Conservation (phyloP, 148 eudicot genomes). For the Spergularia marina region DNA sequence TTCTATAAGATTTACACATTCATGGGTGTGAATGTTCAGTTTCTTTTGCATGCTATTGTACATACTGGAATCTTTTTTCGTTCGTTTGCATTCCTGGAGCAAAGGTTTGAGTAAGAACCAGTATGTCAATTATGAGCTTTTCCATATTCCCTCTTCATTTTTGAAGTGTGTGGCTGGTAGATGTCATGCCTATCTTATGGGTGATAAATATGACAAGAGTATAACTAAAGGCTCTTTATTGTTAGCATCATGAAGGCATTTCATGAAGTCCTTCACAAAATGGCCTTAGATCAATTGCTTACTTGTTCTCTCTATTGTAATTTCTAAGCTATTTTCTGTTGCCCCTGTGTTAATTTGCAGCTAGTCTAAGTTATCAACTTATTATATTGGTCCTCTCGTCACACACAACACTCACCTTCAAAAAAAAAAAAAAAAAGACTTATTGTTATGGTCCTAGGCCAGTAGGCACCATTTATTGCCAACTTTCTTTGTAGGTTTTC, state of each 20-base stretch:
- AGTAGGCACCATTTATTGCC: no score
- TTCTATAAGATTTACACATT: constrained; percentile 10
- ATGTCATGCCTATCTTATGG: neutral
- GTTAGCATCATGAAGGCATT: neutral
- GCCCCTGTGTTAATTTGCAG: neutral
- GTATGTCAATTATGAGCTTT: neutral
- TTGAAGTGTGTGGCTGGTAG: neutral
- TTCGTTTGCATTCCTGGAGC: neutral
- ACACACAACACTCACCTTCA: no score
- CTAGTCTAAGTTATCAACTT: neutral
- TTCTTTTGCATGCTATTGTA: neutral
- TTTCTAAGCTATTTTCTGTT: neutral
- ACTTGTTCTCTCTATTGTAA: no score
- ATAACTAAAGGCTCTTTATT: neutral
- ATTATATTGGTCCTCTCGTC: no score
- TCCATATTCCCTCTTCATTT: neutral
- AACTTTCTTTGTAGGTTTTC: no score
- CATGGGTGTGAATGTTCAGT: neutral
- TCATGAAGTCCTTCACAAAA: neutral
- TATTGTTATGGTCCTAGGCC: no score
- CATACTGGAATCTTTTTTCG: neutral
- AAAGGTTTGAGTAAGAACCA: neutral
- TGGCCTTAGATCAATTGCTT: no score
- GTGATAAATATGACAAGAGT: neutral
- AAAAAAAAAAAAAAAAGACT: no score